Conservation (phyloP, 2,329 filamentous ascomycete genomes). For the Coleophoma crateriformis region DNA sequence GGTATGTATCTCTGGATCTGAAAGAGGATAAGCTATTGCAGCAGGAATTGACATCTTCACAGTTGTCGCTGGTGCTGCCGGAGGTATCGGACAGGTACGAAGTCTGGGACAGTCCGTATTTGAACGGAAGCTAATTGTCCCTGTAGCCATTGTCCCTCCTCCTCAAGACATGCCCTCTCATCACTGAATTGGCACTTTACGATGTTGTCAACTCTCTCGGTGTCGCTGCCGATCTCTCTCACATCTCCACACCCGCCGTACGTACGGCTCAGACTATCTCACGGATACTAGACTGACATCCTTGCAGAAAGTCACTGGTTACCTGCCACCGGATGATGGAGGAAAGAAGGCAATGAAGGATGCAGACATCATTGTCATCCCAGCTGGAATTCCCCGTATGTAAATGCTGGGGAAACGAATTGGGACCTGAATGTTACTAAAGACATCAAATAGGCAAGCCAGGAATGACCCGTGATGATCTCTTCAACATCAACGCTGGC, state of each 20-base stretch:
- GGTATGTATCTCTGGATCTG: slow-evolving; percentile 34
- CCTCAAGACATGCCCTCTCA: slow-evolving; percentile 80
- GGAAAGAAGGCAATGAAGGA: slow-evolving; percentile 85
- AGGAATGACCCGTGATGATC: slow-evolving; percentile 98
- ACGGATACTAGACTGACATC: too few relatives aligned
- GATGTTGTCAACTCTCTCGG: slow-evolving; percentile 99
- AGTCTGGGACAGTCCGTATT: slow-evolving; percentile 10
- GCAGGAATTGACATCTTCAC: background rate
- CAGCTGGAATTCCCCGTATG: slow-evolving; percentile 94
- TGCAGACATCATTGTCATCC: slow-evolving; percentile 94
- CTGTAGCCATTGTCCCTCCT: slow-evolving; percentile 87
- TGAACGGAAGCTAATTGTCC: background rate
- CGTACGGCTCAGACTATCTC: slow-evolving; percentile 30
- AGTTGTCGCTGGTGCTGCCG: slow-evolving; percentile 91
- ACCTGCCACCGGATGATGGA: slow-evolving; percentile 80
- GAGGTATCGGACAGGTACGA: slow-evolving; percentile 94
- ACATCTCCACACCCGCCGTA: slow-evolving; percentile 88
- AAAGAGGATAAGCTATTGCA: background rate
- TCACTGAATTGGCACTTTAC: slow-evolving; percentile 93
- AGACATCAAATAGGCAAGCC: slow-evolving; percentile 69
- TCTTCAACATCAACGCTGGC: slow-evolving; percentile 99
- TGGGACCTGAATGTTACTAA: slow-evolving; percentile 1
- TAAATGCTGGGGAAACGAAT: slow-evolving; percentile 13
- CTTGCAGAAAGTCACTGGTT: slow-evolving; percentile 74
- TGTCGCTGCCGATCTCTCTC: slow-evolving; percentile 91